Percentiles rank a stretch among this genome's conserved stretches.
Conservation (phyloP, 2,329 filamentous ascomycete species). For the Paraphoma sp. region DNA sequence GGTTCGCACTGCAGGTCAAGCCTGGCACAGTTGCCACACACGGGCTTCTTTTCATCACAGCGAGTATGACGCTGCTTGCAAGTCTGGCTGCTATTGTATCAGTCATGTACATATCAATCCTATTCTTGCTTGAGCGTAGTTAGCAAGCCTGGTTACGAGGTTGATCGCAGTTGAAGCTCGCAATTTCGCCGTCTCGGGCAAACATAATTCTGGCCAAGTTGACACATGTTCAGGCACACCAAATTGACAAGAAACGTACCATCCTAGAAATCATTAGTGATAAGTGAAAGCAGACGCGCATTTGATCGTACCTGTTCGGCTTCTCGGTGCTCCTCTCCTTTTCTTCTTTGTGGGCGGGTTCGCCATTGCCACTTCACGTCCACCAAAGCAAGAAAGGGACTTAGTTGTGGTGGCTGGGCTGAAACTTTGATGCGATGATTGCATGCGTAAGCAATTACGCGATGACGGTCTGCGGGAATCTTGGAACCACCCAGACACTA, state of each 20-base stretch:
- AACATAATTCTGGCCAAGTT: too few species aligned
- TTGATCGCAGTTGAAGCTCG: too few species aligned
- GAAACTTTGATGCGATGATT: background rate
- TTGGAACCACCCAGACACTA: background rate
- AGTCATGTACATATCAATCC: background rate
- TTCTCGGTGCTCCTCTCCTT: slow-evolving; percentile 31
- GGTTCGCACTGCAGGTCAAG: slow-evolving; percentile 36
- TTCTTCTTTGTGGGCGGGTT: slow-evolving; percentile 25
- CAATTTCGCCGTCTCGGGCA: too few species aligned
- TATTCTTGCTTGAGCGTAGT: too few species aligned
- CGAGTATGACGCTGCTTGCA: slow-evolving; percentile 44
- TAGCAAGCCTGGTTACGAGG: background rate
- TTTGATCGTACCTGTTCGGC: slow-evolving; percentile 30
- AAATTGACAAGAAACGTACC: slow-evolving; percentile 10
- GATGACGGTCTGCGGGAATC: background rate
- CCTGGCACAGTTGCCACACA: slow-evolving; percentile 41
- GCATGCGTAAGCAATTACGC: background rate
- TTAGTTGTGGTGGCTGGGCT: background rate
- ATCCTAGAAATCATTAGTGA: slow-evolving; percentile 17
- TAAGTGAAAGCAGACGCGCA: background rate
- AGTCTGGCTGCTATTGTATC: slow-evolving; percentile 26
- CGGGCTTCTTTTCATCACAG: slow-evolving; percentile 43
- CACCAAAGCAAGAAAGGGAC: background rate
- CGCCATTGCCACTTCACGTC: slow-evolving; percentile 2
- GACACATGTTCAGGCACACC: background rate